These are phyloP conservation scores for Tylopilus cervinicoccineus DNA, from an alignment of 768 basidiomycete species.

Conservation along the genomic window DNA sequence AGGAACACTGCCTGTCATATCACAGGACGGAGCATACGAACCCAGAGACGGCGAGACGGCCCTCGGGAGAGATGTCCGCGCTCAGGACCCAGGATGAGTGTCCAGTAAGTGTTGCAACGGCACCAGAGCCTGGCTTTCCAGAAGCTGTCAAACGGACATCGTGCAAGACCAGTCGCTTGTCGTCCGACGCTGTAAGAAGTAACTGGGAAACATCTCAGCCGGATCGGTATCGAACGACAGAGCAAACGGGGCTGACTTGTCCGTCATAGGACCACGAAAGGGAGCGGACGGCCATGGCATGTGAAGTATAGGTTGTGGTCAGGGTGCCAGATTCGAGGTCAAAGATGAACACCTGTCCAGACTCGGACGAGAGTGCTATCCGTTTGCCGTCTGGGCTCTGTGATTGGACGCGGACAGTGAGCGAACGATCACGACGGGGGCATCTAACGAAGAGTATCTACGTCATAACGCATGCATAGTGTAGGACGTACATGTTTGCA, in stretches of 20 bases:
- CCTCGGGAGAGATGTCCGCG: conserved; percentile 78
- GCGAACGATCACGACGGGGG: background rate
- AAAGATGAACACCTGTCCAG: conserved; percentile 85
- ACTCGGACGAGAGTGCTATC: conserved; percentile 78
- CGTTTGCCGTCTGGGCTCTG: conserved; percentile 88
- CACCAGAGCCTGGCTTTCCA: conserved; percentile 60
- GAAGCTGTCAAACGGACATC: conserved; percentile 74
- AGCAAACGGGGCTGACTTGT: conserved; percentile 51
- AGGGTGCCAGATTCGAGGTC: conserved; percentile 70
- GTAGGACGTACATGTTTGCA: conserved; percentile 57
- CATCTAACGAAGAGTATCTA: conserved; percentile 2
- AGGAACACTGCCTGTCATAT: background rate
- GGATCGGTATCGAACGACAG: background rate
- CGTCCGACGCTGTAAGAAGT: too few relatives aligned
- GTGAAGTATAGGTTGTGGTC: conserved; percentile 72
- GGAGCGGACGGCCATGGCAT: conserved; percentile 86
- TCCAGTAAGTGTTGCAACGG: conserved; percentile 81
- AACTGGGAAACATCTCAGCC: conserved; percentile 44
- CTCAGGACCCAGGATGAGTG: conserved; percentile 92
- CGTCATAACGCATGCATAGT: background rate
- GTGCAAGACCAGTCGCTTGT: conserved; percentile 85
- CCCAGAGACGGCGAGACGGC: conserved; percentile 78
- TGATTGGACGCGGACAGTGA: conserved; percentile 1
- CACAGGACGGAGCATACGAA: conserved; percentile 39
- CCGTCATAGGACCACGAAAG: conserved; percentile 89